A percentile compares a stretch with the other conserved stretches of the same genome.
These are phyloP conservation scores for Lachnum nothofagi DNA, from an alignment of 2,329 filamentous ascomycete genomes.

Conservation along the genomic window DNA sequence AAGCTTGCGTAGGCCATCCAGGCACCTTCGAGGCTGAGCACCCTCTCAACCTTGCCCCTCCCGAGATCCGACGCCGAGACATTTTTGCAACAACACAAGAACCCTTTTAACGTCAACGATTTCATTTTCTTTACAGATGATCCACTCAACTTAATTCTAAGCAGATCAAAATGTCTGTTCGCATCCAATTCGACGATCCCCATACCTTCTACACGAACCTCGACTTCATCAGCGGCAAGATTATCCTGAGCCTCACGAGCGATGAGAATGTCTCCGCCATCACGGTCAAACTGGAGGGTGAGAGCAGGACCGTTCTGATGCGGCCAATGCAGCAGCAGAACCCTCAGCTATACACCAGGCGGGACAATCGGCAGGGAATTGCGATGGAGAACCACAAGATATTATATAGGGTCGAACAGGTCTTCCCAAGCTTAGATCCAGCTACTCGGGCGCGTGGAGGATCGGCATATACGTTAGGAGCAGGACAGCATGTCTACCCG, in stretches of 20 bases:
- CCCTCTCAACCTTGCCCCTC: background rate
- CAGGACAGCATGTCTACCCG: constrained; percentile 69
- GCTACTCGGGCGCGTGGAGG: constrained; percentile 25
- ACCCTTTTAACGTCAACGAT: background rate
- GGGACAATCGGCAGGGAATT: constrained; percentile 28
- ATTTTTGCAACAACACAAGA: background rate
- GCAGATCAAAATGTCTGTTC: constrained; percentile 53
- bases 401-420: constrained; percentile 65
- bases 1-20: constrained; percentile 4
- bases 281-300: constrained; percentile 78
- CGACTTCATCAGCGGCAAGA: constrained; percentile 62
- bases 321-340: constrained; percentile 21
- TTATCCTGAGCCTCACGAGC: constrained; percentile 54
- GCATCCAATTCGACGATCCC: constrained; percentile 60
- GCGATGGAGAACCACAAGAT: constrained; percentile 64
- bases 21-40: constrained; percentile 4
- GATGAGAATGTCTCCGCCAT: constrained; percentile 68
- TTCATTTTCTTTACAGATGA: background rate
- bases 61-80: background rate
- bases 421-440: constrained; percentile 54
- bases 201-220: constrained; percentile 76
- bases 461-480: constrained; percentile 53
- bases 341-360: constrained; percentile 9
- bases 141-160: background rate
- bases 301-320: constrained; percentile 58